A percentile compares a stretch with the other conserved stretches of the same genome.
phyloP scores from a whole-genome alignment of 2,329 filamentous ascomycete species.

The Botrytis squamosa region DNA sequence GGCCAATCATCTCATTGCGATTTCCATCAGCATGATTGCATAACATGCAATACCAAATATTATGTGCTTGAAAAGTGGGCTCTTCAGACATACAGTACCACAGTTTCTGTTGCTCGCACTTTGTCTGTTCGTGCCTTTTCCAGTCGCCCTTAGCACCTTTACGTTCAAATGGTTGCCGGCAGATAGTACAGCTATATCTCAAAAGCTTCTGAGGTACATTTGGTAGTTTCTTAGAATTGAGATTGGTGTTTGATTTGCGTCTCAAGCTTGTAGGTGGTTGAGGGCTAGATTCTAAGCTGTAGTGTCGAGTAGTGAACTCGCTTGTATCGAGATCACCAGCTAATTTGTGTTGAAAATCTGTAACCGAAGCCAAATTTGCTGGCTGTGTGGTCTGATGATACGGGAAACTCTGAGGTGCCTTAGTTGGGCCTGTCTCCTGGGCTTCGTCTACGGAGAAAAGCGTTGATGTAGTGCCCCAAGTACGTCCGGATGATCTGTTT shows the following conservation, averaged over 20 bases:
- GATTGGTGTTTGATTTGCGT: not conserved
- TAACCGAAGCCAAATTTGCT: too few species aligned
- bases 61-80: conserved; percentile 10
- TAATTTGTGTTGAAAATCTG: not conserved
- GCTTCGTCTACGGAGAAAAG: conserved; percentile 12
- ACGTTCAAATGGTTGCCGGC: conserved; percentile 23
- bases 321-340: not conserved
- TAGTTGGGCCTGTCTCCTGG: not conserved
- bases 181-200: conserved; percentile 30
- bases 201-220: not conserved
- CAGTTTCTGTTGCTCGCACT: conserved; percentile 29
- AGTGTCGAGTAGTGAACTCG: not conserved
- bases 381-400: not conserved
- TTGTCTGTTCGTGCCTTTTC: conserved; percentile 31
- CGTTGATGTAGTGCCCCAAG: conserved; percentile 28
- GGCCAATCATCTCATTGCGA: conserved; percentile 24
- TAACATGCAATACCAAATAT: conserved; percentile 28
- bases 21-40: conserved; percentile 20
- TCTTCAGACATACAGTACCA: conserved; percentile 31
- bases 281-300: not conserved
- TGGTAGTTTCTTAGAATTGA: not conserved
- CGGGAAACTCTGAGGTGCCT: not conserved
- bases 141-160: conserved; percentile 30
- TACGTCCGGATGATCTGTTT: conserved; percentile 25
- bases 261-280: not conserved